These are phyloP conservation scores for Populus davidiana DNA, from an alignment of 345 rosid species.

Conservation along the genomic window DNA sequence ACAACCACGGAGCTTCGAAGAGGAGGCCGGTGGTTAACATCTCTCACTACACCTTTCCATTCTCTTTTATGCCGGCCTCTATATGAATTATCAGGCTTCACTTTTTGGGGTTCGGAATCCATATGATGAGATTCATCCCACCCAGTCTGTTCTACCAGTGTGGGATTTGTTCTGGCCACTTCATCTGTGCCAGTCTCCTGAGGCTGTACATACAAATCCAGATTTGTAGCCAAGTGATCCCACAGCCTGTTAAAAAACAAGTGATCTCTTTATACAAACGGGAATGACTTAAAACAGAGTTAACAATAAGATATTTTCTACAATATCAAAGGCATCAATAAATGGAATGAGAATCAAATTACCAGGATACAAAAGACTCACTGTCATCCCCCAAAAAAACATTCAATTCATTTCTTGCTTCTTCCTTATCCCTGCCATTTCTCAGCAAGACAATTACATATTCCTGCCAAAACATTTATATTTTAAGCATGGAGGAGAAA, in stretches of 20 bases:
- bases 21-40: conserved; percentile 57
- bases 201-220: conserved; percentile 54
- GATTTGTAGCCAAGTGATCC: conserved; percentile 78
- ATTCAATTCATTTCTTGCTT: conserved; percentile 77
- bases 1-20: conserved; percentile 60
- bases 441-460: conserved; percentile 83
- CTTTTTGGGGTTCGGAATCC: conserved; percentile 49
- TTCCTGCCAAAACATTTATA: conserved; percentile 47
- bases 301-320: background rate
- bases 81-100: conserved; percentile 35
- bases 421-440: conserved; percentile 83
- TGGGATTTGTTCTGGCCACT: conserved; percentile 26
- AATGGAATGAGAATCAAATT: conserved; percentile 21
- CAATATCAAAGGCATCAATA: background rate
- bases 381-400: conserved; percentile 93
- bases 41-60: conserved; percentile 57
- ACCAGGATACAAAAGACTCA: conserved; percentile 84
- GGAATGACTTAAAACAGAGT: conserved; percentile 10
- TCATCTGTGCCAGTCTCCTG: conserved; percentile 32
- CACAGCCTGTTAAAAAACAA: conserved; percentile 65
- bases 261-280: background rate
- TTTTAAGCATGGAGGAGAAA: background rate
- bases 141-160: conserved; percentile 33
- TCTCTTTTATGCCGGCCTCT: conserved; percentile 55
- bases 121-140: conserved; percentile 24